Evolutionary conservation across 2,329 filamentous ascomycete genomes (phyloP).

Genomic region (Coniochaeta prunicola): DNA sequence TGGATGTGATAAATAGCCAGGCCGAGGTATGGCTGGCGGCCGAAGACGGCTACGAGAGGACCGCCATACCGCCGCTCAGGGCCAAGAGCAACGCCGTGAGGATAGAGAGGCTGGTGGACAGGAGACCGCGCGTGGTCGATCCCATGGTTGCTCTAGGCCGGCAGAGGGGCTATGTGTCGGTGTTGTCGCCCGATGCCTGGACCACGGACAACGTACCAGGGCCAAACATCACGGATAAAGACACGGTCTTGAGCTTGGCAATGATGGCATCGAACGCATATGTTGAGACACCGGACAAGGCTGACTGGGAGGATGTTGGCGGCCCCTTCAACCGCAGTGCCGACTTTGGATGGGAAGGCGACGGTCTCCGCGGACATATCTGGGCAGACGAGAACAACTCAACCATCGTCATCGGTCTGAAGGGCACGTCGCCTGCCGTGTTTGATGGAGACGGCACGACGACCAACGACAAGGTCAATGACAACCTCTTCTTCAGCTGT

Average conservation of each 20-base stretch:
- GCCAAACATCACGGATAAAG: constrained; percentile 79
- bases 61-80: constrained; percentile 44
- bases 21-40: constrained; percentile 56
- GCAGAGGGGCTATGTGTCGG: constrained; percentile 57
- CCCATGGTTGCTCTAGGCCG: constrained; percentile 68
- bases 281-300: constrained; percentile 60
- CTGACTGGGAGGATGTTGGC: constrained; percentile 79
- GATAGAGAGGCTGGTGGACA: constrained; percentile 77
- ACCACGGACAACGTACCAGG: constrained; percentile 68
- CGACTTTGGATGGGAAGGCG: constrained; percentile 87
- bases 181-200: constrained; percentile 71
- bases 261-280: constrained; percentile 89
- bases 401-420: constrained; percentile 85
- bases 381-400: constrained; percentile 81
- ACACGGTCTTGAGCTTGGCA: constrained; percentile 76
- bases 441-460: constrained; percentile 97
- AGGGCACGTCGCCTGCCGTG: constrained; percentile 82
- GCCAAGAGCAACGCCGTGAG: constrained; percentile 57
- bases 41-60: constrained; percentile 47
- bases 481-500: constrained; percentile 97
- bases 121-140: constrained; percentile 70
- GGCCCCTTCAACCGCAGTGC: constrained; percentile 75
- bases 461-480: constrained; percentile 94
- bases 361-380: constrained; percentile 86
- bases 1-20: constrained; percentile 57